Evolutionary conservation across 768 basidiomycete genomes (phyloP).

Genomic region (Thelephora aurantiotincta): DNA sequence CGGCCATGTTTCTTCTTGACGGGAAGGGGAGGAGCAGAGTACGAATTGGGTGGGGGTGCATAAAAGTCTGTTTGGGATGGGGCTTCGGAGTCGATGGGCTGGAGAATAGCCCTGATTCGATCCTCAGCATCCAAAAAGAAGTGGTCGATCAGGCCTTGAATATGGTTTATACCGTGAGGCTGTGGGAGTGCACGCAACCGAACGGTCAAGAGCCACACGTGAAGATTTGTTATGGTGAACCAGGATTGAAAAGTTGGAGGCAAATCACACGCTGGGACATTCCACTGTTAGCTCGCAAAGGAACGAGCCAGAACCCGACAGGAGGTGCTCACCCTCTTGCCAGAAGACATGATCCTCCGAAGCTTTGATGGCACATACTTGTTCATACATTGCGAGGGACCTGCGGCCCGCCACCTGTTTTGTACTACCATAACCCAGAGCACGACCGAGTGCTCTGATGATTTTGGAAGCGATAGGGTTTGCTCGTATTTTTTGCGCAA

Average conservation of each 20-base stretch:
- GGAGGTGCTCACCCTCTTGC: constrained; percentile 37
- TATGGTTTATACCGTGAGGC: constrained; percentile 49
- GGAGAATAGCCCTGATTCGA: constrained; percentile 60
- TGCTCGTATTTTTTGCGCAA: constrained; percentile 36
- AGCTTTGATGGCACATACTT: constrained; percentile 38
- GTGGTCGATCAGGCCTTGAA: constrained; percentile 81
- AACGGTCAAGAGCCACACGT: constrained; percentile 83
- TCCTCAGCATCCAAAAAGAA: constrained; percentile 93
- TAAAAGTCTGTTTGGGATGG: constrained; percentile 8
- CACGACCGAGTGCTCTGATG: constrained; percentile 32
- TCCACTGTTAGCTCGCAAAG: neutral
- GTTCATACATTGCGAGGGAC: constrained; percentile 42
- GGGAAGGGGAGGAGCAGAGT: constrained; percentile 13
- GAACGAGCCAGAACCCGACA: neutral
- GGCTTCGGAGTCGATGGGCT: constrained; percentile 17
- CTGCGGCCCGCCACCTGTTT: constrained; percentile 48
- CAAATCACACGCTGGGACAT: constrained; percentile 52
- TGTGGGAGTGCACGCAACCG: constrained; percentile 73
- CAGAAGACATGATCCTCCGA: constrained; percentile 52
- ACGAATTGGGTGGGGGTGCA: constrained; percentile 14
- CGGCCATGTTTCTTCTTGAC: constrained; percentile 18
- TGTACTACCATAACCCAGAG: constrained; percentile 46
- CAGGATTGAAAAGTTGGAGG: constrained; percentile 94
- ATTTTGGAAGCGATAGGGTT: constrained; percentile 31
- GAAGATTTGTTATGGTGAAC: constrained; percentile 88